Evolutionary conservation across 169 alveolate genomes (phyloP).

Genomic region (Eimeria praecox): DNA sequence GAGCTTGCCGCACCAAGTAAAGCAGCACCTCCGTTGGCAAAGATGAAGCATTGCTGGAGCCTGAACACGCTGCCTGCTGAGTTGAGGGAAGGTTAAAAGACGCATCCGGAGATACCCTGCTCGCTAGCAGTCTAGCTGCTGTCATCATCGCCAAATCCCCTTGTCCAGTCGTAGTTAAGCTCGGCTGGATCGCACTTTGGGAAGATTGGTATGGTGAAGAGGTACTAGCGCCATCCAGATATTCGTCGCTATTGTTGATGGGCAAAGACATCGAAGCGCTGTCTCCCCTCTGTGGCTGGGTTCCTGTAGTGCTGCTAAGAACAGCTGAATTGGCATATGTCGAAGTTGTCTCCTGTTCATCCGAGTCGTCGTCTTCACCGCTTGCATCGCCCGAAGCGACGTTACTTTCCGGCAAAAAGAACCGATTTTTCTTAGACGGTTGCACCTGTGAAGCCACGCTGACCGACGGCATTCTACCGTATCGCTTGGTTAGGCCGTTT

Average conservation of each 20-base stretch:
- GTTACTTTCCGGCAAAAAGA: slow-evolving; percentile 6
- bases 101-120: slow-evolving; percentile 2
- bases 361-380: slow-evolving; percentile 38
- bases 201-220: neutral
- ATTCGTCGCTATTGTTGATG: slow-evolving; percentile 10
- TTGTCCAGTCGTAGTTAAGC: neutral
- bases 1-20: slow-evolving; percentile 43
- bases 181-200: neutral
- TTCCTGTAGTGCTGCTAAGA: neutral
- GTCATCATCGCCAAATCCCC: neutral
- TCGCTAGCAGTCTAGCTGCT: neutral
- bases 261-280: neutral
- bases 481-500: neutral
- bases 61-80: neutral
- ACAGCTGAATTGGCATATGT: neutral
- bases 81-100: neutral
- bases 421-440: neutral
- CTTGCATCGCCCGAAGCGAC: slow-evolving; percentile 30
- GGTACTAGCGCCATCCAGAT: neutral
- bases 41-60: slow-evolving; percentile 23
- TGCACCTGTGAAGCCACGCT: neutral
- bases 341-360: neutral
- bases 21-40: slow-evolving; percentile 19
- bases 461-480: neutral
- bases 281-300: neutral